Percentiles rank a stretch among this genome's conserved stretches.
Evolutionary conservation across 192 early-diverging fungal species (phyloP).

Genomic region (Coemansia umbellata): DNA sequence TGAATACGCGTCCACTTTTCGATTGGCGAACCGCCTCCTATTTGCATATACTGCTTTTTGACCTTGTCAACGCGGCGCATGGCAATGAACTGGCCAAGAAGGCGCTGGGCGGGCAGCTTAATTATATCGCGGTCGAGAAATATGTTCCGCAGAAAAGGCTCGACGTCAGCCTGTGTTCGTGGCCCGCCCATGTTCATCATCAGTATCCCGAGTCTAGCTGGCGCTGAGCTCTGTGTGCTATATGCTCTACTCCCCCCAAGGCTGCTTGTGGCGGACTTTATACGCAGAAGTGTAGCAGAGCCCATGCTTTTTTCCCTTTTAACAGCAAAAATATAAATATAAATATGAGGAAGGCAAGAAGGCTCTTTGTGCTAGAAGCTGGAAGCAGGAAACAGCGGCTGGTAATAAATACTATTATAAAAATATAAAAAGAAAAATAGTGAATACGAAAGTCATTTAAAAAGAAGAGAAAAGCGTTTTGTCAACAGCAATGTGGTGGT

Average conservation of each 20-base stretch:
- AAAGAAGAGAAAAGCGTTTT: too few species aligned
- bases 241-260: constrained; percentile 10
- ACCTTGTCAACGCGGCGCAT: constrained; percentile 80
- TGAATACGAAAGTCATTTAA: too few species aligned
- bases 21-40: constrained; percentile 95
- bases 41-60: constrained; percentile 83
- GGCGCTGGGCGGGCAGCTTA: constrained; percentile 77
- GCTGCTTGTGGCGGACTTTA: too few species aligned
- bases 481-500: too few species aligned
- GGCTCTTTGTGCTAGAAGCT: too few species aligned
- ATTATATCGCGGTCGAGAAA: constrained; percentile 93
- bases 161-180: constrained; percentile 66
- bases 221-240: constrained; percentile 5
- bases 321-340: too few species aligned
- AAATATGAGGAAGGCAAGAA: too few species aligned
- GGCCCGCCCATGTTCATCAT: constrained; percentile 96
- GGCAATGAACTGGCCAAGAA: constrained; percentile 71
- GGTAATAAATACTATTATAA: too few species aligned
- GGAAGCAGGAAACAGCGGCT: too few species aligned
- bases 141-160: constrained; percentile 75
- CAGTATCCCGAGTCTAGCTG: constrained; percentile 67
- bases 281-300: too few species aligned
- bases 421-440: too few species aligned
- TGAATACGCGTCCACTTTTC: constrained; percentile 84
- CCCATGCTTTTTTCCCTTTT: too few species aligned